A percentile compares a stretch with the other conserved stretches of the same genome.
Conservation (phyloP, 78 protist species). For the Thecamonas trahens region DNA sequence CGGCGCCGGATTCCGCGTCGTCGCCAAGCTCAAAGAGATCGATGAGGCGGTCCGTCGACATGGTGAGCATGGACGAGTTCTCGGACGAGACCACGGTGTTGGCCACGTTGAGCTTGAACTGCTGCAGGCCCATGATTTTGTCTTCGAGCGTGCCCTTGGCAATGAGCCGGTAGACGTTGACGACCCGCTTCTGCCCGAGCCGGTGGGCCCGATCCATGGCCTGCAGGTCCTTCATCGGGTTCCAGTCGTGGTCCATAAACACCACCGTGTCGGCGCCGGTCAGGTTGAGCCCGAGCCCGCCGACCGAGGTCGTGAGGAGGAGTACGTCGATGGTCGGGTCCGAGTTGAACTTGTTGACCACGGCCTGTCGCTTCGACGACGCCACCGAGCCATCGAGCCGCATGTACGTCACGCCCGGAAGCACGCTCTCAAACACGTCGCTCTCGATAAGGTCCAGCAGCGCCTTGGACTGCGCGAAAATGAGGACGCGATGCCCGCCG, state of each 20-base stretch:
- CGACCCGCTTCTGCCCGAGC: constrained; percentile 88
- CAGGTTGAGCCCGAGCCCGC: constrained; percentile 95
- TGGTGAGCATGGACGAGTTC: constrained; percentile 50
- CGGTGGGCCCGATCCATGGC: constrained; percentile 96
- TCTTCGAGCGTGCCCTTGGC: constrained; percentile 84
- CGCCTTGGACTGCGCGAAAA: constrained; percentile 76
- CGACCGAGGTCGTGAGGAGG: constrained; percentile 93
- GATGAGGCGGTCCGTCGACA: constrained; percentile 55
- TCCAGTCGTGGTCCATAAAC: constrained; percentile 96
- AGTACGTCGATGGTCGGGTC: constrained; percentile 87
- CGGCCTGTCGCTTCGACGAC: constrained; percentile 21
- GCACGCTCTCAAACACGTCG: constrained; percentile 45
- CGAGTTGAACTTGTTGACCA: constrained; percentile 75
- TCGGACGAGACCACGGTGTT: constrained; percentile 70
- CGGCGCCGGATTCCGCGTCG: not conserved
- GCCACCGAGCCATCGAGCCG: constrained; percentile 77
- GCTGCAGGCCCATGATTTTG: constrained; percentile 88
- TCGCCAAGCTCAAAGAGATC: constrained; percentile 31
- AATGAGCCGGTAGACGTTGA: constrained; percentile 91
- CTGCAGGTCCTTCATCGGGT: constrained; percentile 92
- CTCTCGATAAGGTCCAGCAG: constrained; percentile 75
- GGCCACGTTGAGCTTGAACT: constrained; percentile 80
- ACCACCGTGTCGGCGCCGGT: constrained; percentile 96
- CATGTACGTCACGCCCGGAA: constrained; percentile 67
- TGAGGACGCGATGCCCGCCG: constrained; percentile 66